Conservation (phyloP, 129 eudicot genomes). For the Kitagawia praeruptora region DNA sequence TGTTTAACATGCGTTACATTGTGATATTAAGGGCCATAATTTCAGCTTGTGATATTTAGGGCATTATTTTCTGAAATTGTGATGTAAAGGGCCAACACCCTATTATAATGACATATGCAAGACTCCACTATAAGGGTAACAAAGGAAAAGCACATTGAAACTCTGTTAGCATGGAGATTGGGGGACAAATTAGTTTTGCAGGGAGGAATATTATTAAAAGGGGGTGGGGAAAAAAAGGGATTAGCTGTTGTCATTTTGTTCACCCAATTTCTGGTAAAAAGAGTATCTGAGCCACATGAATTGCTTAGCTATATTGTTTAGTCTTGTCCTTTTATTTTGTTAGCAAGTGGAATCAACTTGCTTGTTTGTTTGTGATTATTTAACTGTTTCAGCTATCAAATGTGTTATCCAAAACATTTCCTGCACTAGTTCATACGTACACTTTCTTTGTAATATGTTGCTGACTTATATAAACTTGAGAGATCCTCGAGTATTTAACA, state of each 20-base stretch:
- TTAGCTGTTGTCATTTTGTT: not conserved
- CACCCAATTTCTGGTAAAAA: not conserved
- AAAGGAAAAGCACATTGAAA: not conserved
- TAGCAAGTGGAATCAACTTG: not conserved
- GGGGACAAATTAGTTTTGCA: not conserved
- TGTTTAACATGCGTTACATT: too few relatives aligned
- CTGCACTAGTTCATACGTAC: too few relatives aligned
- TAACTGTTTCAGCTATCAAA: not conserved
- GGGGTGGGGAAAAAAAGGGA: not conserved
- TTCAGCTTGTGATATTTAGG: too few relatives aligned
- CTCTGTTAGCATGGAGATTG: not conserved
- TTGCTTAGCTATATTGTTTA: not conserved
- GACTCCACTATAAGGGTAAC: not conserved
- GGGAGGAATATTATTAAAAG: not conserved
- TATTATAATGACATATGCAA: not conserved
- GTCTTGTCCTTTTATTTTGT: not conserved
- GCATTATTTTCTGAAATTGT: too few relatives aligned
- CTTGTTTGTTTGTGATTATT: not conserved
- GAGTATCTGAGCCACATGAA: not conserved
- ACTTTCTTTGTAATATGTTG: not conserved
- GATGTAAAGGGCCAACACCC: too few relatives aligned
- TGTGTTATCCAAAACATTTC: not conserved
- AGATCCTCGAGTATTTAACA: not conserved
- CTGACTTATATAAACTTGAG: not conserved
- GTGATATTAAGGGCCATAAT: too few relatives aligned